Percentiles rank a stretch among this genome's conserved stretches.
These are phyloP conservation scores for Colletotrichum sp. DNA, from an alignment of 2,329 filamentous ascomycete genomes.

Conservation along the genomic window DNA sequence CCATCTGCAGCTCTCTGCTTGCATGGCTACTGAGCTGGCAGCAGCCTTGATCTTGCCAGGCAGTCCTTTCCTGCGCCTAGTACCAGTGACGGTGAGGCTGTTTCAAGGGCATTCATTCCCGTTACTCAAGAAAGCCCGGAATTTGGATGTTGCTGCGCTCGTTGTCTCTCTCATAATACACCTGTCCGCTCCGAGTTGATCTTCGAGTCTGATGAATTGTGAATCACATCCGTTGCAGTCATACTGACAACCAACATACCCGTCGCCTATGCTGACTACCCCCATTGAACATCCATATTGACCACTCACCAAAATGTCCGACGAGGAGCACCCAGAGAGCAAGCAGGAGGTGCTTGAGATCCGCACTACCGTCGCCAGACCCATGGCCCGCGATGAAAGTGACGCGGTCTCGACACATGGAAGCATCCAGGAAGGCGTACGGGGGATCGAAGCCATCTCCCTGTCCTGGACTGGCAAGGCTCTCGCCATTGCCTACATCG, in stretches of 20 bases:
- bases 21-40: not conserved
- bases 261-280: not conserved
- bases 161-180: not conserved
- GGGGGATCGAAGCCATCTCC: not conserved
- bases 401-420: not conserved
- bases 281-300: not conserved
- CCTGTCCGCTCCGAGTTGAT: not conserved
- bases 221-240: not conserved
- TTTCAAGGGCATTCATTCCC: not conserved
- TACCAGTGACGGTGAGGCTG: not conserved
- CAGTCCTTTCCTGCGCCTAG: not conserved
- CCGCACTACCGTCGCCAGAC: not conserved
- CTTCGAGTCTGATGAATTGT: not conserved
- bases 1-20: not conserved
- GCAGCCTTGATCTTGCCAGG: not conserved
- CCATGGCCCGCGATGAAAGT: not conserved
- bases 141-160: not conserved
- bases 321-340: not conserved
- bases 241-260: not conserved
- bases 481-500: not conserved
- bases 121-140: not conserved
- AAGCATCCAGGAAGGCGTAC: not conserved
- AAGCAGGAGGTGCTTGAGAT: not conserved
- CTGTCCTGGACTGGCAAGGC: not conserved
- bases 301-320: not conserved